Conservation (phyloP, 208 protist species). For the Trypanosomatidae sp. region DNA sequence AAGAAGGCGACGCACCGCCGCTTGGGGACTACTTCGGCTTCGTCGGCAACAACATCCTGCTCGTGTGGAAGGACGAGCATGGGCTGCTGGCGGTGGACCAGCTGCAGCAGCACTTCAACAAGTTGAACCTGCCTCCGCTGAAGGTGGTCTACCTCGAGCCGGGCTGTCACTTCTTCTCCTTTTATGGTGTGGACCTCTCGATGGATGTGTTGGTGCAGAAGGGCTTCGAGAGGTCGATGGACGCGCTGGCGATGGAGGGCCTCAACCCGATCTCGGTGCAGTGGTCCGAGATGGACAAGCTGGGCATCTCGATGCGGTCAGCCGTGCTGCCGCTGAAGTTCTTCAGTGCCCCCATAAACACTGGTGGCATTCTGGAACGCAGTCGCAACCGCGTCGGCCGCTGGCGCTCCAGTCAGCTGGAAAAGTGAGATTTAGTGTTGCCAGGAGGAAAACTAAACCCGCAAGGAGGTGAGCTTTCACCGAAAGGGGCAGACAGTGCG, state of each 20-base stretch:
- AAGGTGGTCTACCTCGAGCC: slow-evolving; percentile 86
- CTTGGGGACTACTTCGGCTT: slow-evolving; percentile 93
- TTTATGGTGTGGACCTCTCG: slow-evolving; percentile 82
- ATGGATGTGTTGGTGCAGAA: slow-evolving; percentile 90
- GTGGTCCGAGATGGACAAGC: slow-evolving; percentile 93
- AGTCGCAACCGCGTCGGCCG: slow-evolving; percentile 39
- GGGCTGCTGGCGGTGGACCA: slow-evolving; percentile 90
- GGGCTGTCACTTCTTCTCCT: slow-evolving; percentile 91
- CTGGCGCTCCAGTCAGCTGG: slow-evolving; percentile 78
- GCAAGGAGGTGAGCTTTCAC: not conserved
- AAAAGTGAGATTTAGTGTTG: too few relatives aligned
- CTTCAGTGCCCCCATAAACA: slow-evolving; percentile 44
- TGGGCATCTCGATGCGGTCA: slow-evolving; percentile 91
- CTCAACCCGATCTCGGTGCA: slow-evolving; percentile 89
- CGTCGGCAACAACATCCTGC: slow-evolving; percentile 81
- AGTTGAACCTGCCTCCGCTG: slow-evolving; percentile 15
- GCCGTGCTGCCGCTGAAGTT: slow-evolving; percentile 89
- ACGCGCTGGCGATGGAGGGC: slow-evolving; percentile 78
- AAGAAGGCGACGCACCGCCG: slow-evolving; percentile 88
- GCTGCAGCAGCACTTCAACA: slow-evolving; percentile 63
- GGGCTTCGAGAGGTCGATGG: slow-evolving; percentile 90
- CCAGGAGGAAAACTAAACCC: slow-evolving; percentile 1
- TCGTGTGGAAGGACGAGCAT: slow-evolving; percentile 93
- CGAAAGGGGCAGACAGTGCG: too few relatives aligned
- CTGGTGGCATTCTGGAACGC: slow-evolving; percentile 55